Evolutionary conservation across 768 basidiomycete species (phyloP).

Genomic region (Tricholoma saponaceum): DNA sequence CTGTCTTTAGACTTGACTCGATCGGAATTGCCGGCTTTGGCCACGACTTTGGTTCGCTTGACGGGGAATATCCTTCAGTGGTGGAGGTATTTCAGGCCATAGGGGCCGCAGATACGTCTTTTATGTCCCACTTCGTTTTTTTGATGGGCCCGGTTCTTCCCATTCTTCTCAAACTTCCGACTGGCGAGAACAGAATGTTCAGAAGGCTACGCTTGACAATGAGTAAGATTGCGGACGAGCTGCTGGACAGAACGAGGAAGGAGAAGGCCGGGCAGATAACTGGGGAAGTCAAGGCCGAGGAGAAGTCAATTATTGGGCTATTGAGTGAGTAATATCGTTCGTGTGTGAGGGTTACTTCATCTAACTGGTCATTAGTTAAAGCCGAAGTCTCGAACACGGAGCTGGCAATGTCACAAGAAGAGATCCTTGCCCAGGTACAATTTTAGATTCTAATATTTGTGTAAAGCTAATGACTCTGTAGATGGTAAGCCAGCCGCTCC

Average conservation of each 20-base stretch:
- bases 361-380: slow-evolving; percentile 24
- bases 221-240: slow-evolving; percentile 33
- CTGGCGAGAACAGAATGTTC: slow-evolving; percentile 8
- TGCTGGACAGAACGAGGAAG: slow-evolving; percentile 32
- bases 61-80: slow-evolving; percentile 41
- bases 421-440: slow-evolving; percentile 32
- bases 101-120: slow-evolving; percentile 19
- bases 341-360: not conserved
- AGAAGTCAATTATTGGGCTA: slow-evolving; percentile 38
- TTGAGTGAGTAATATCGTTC: slow-evolving; percentile 21
- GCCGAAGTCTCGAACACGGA: slow-evolving; percentile 26
- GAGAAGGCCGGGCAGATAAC: slow-evolving; percentile 22
- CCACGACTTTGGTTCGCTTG: slow-evolving; percentile 50
- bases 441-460: not conserved
- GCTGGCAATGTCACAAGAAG: slow-evolving; percentile 32
- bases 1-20: slow-evolving; percentile 43
- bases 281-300: slow-evolving; percentile 18
- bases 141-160: slow-evolving; percentile 36
- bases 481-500: slow-evolving; percentile 4
- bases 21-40: slow-evolving; percentile 59
- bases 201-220: slow-evolving; percentile 20
- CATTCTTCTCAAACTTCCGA: slow-evolving; percentile 31
- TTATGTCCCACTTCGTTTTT: slow-evolving; percentile 26
- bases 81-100: slow-evolving; percentile 37
- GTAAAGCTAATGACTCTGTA: not conserved